A percentile compares a stretch with the other conserved stretches of the same genome.
Evolutionary conservation across 352 stramenopile genomes (phyloP).

Genomic region (Phytophthora cryptogea): DNA sequence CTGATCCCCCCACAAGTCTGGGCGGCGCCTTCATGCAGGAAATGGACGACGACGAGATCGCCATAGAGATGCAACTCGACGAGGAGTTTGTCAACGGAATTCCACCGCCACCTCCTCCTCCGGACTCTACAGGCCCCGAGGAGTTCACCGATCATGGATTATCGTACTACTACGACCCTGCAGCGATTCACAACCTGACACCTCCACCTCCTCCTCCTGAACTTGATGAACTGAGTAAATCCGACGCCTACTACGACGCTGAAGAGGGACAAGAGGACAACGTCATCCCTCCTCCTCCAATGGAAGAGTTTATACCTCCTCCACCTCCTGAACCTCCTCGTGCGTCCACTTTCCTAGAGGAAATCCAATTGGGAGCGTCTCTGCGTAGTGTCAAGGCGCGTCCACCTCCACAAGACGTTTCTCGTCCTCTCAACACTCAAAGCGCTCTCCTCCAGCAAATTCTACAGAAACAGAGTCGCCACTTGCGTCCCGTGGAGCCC

Average conservation of each 20-base stretch:
- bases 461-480: conserved; percentile 48
- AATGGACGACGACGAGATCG: conserved; percentile 57
- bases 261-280: conserved; percentile 20
- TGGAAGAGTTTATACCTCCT: conserved; percentile 20
- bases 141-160: conserved; percentile 56
- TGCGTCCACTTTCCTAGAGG: conserved; percentile 23
- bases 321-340: conserved; percentile 8
- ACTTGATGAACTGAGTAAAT: conserved; percentile 30
- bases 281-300: conserved; percentile 14
- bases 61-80: conserved; percentile 33
- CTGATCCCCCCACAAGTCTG: conserved; percentile 18
- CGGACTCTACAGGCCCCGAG: conserved; percentile 18
- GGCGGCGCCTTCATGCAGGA: conserved; percentile 69
- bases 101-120: conserved; percentile 21
- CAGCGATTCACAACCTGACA: conserved; percentile 18
- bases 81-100: conserved; percentile 19
- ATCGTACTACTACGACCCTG: conserved; percentile 61
- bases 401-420: conserved; percentile 7
- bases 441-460: conserved; percentile 57
- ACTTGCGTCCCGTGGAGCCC: conserved; percentile 42
- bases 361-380: conserved; percentile 41
- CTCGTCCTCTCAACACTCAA: conserved; percentile 23
- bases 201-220: conserved; percentile 33
- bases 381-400: conserved; percentile 20
- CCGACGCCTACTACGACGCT: conserved; percentile 20